Base-by-base conservation (phyloP, 805 yeast species). In the Saccharomyces eubayanus region DNA sequence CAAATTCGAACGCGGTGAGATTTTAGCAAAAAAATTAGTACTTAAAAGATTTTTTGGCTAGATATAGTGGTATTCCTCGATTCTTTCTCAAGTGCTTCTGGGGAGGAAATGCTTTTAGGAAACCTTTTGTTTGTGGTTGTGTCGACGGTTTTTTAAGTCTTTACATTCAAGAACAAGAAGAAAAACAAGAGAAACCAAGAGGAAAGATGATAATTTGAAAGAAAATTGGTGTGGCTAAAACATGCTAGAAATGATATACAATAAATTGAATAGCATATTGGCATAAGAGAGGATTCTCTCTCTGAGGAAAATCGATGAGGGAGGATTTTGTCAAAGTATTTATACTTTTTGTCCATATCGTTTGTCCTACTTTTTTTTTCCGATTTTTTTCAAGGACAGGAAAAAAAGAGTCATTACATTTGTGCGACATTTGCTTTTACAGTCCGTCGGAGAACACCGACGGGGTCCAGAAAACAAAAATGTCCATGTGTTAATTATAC, bases 221-320 rank as follows among this genome's bases (percentile, higher is more conserved):
- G 52, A 49, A 55, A 59, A 59, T 51, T 59, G 57, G 58, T 58
- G 48, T 58, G 52, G 51, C 53, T 52, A 41, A 56, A 60, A 59
- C 55, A 59, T 54, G 53, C 59, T 36, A 16, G 43, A 29, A 24
- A 36, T 36, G 43, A 36, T 6, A 36, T 36, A 16, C 9, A n/a
- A 6, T 16, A 36, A 36, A 1, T 24, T 16, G 12, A 36, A n/a
- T 16, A 16, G 3, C 8, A n/a, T 16, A 16, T 8, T 2, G 16
- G 6, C 5, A 2, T 8, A 6, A 36, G 43, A 36, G 43, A 36
- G 43, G 41, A 36, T 31, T 31, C 43, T 16, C 43, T 46, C 48
- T 46, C 48, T 1, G 30, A 50, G 24, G 10, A 46, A 28, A 50
- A 46, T 20, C n/a, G 53, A 47, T 9, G 36, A 20, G 45, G 6